Conservation (phyloP, 768 basidiomycete species). For the Inosperma sp. region DNA sequence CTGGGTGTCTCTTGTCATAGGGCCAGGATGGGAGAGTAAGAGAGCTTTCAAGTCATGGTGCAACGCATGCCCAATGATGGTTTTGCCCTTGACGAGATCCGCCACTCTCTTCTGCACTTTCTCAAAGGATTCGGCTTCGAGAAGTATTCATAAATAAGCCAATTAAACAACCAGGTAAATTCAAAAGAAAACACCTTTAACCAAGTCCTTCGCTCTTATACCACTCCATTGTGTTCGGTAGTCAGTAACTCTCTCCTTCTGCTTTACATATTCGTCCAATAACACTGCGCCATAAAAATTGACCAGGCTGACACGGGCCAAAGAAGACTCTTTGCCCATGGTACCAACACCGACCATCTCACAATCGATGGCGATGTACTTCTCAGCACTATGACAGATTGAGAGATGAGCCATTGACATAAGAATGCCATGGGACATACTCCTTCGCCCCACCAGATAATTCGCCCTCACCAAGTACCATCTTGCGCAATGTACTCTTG, state of each 20-base stretch:
- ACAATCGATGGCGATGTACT: slow-evolving; percentile 84
- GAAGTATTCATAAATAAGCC: background rate
- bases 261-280: slow-evolving; percentile 82
- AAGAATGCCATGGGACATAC: background rate
- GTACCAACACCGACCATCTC: slow-evolving; percentile 97
- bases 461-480: too few species aligned
- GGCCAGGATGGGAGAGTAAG: slow-evolving; percentile 65
- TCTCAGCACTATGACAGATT: slow-evolving; percentile 47
- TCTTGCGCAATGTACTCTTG: too few species aligned
- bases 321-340: slow-evolving; percentile 74
- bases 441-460: slow-evolving; percentile 8
- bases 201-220: slow-evolving; percentile 69
- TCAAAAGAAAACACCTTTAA: slow-evolving; percentile 41
- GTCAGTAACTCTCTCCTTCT: slow-evolving; percentile 85
- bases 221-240: slow-evolving; percentile 91
- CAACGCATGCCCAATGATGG: slow-evolving; percentile 88
- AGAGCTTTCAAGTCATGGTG: slow-evolving; percentile 84
- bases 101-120: slow-evolving; percentile 78
- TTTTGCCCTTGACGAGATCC: slow-evolving; percentile 66
- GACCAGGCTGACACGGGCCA: slow-evolving; percentile 86
- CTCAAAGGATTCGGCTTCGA: slow-evolving; percentile 77
- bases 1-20: slow-evolving; percentile 68
- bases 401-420: background rate
- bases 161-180: background rate
- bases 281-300: slow-evolving; percentile 80